Percentiles rank a stretch among this genome's conserved stretches.
Conservation (phyloP, 495 filamentous ascomycete genomes). For the Tuber magnatum region DNA sequence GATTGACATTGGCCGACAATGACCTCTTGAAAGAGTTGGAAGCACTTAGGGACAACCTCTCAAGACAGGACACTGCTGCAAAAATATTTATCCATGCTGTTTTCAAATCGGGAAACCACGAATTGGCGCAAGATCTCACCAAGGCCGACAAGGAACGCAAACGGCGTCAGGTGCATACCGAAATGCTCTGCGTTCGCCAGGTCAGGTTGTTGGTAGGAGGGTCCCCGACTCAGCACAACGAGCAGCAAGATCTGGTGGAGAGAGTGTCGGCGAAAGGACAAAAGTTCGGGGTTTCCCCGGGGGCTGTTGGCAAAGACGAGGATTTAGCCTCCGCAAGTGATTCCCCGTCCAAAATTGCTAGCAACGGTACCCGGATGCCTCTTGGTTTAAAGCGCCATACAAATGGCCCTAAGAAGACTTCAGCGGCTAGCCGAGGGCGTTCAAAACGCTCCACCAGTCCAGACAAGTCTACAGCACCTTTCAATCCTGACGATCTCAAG, state of each 20-base stretch:
- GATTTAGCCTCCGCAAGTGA: neutral
- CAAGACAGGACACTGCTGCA: conserved; percentile 35
- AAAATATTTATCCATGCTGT: conserved; percentile 33
- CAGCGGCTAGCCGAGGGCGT: conserved; percentile 10
- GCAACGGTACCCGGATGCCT: conserved; percentile 7
- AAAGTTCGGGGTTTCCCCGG: conserved; percentile 14
- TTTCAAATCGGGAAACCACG: conserved; percentile 19
- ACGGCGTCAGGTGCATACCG: conserved; percentile 30
- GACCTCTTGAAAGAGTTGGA: conserved; percentile 28
- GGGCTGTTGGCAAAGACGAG: neutral
- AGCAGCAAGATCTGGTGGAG: conserved; percentile 13
- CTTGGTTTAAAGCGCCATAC: conserved; percentile 6
- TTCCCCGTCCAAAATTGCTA: neutral
- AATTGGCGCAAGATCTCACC: conserved; percentile 25
- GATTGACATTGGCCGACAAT: conserved; percentile 15
- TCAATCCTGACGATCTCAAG: conserved; percentile 29
- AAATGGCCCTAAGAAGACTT: neutral
- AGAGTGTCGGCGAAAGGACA: neutral
- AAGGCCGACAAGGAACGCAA: conserved; percentile 39
- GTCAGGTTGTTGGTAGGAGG: conserved; percentile 27
- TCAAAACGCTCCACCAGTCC: conserved; percentile 16
- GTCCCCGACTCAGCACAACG: neutral
- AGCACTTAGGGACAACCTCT: conserved; percentile 16
- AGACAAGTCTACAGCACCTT: conserved; percentile 22
- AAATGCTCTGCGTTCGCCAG: conserved; percentile 36